These are phyloP conservation scores for Paratinospora sagittata DNA, from an alignment of 164 flowering plant genomes.

Conservation along the genomic window DNA sequence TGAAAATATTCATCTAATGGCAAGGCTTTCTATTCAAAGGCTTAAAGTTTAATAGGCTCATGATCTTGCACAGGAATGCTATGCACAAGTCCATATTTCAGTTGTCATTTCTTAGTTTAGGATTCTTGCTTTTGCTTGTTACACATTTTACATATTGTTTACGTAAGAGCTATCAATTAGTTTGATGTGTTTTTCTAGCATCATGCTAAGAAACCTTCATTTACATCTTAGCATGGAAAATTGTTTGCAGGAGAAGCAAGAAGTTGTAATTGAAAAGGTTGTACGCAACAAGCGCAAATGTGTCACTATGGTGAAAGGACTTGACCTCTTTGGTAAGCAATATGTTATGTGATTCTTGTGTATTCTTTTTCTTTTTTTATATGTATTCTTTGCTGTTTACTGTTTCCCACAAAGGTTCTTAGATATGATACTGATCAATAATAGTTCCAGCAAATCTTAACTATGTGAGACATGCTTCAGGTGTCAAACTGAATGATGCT, in stretches of 20 bases:
- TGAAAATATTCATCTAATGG: no score
- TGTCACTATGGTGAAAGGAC: constrained; percentile 79
- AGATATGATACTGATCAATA: not conserved
- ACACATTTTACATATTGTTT: no score
- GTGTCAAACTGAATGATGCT: constrained; percentile 93
- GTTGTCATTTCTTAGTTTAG: no score
- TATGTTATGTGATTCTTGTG: constrained; percentile 5
- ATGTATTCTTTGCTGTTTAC: not conserved
- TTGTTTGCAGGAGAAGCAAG: constrained; percentile 64
- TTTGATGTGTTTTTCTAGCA: no score
- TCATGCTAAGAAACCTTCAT: not conserved
- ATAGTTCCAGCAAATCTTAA: not conserved
- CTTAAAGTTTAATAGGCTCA: no score
- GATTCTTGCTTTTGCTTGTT: no score
- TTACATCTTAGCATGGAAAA: not conserved
- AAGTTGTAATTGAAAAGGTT: constrained; percentile 79
- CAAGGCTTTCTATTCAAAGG: no score
- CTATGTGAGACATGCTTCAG: constrained; percentile 30
- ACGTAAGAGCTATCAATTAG: no score
- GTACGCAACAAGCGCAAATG: constrained; percentile 80
- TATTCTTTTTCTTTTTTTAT: not conserved
- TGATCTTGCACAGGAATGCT: no score
- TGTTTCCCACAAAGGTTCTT: not conserved
- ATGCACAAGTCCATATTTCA: no score
- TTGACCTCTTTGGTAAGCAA: constrained; percentile 78